Evolutionary conservation across 176 grass and related monocot genomes (phyloP).

Genomic region (Coix lacrymajobi): DNA sequence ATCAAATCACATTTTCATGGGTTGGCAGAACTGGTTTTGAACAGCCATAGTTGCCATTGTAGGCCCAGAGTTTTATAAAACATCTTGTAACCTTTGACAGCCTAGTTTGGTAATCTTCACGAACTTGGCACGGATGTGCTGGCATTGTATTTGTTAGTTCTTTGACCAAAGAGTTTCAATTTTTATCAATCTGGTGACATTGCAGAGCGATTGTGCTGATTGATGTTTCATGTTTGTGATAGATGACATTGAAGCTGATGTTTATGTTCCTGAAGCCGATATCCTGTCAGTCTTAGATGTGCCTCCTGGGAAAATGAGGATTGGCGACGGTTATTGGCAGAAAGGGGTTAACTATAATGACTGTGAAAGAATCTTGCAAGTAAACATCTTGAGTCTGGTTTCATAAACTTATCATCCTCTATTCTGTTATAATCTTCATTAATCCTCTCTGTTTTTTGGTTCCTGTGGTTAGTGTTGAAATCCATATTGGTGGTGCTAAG

Average conservation of each 20-base stretch:
- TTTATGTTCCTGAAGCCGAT: constrained; percentile 57
- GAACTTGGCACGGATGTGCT: not conserved
- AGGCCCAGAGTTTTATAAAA: not conserved
- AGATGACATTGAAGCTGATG: constrained; percentile 60
- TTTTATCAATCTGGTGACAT: not conserved
- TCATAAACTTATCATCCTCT: not conserved
- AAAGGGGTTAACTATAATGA: constrained; percentile 74
- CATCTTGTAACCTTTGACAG: not conserved
- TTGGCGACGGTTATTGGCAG: constrained; percentile 90
- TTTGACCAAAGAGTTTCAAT: not conserved
- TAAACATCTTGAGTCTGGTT: constrained; percentile 42
- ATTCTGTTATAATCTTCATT: not conserved
- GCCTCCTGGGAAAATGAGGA: constrained; percentile 96
- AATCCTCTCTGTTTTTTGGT: constrained; percentile 18
- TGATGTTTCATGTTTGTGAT: constrained; percentile 19
- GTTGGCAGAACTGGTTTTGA: not conserved
- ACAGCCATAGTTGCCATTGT: not conserved
- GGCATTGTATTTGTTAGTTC: not conserved
- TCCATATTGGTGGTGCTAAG: constrained; percentile 80
- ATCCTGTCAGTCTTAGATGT: constrained; percentile 87
- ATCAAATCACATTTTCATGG: not conserved
- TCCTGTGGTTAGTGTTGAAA: constrained; percentile 65
- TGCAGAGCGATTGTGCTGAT: constrained; percentile 23
- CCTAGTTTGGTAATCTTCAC: not conserved
- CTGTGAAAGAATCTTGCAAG: constrained; percentile 90